These are phyloP conservation scores for Sporobolomyces phaffii DNA, from an alignment of 768 basidiomycete species.

Conservation along the genomic window DNA sequence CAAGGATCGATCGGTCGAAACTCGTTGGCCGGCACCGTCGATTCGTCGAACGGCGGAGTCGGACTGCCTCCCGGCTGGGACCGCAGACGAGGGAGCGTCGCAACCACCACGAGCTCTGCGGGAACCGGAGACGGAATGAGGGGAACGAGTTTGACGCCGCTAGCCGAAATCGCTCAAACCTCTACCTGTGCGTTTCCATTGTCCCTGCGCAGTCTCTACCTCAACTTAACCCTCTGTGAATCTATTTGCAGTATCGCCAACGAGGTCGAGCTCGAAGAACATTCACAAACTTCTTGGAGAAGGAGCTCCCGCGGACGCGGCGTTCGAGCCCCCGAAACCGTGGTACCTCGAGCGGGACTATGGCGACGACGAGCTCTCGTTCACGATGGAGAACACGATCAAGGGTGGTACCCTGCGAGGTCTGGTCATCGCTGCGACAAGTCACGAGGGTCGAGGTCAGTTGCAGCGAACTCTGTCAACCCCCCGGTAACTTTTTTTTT, in stretches of 20 bases:
- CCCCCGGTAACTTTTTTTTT: background rate
- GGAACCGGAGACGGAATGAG: background rate
- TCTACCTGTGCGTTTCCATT: background rate
- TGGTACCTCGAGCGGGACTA: slow-evolving; percentile 84
- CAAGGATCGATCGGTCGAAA: background rate
- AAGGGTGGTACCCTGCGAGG: slow-evolving; percentile 80
- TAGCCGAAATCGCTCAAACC: background rate
- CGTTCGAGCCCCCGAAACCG: slow-evolving; percentile 49
- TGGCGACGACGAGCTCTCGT: slow-evolving; percentile 68
- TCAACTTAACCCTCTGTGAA: too few species aligned
- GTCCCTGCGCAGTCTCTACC: background rate
- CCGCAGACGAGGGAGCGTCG: slow-evolving; percentile 16
- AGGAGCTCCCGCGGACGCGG: background rate
- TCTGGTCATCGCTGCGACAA: slow-evolving; percentile 80
- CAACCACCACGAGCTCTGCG: slow-evolving; percentile 13
- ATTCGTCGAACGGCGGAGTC: background rate
- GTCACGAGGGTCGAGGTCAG: slow-evolving; percentile 79
- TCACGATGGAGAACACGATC: slow-evolving; percentile 76
- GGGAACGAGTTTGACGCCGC: background rate
- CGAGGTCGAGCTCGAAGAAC: slow-evolving; percentile 48
- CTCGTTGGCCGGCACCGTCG: background rate
- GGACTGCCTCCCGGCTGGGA: slow-evolving; percentile 30
- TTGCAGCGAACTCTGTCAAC: slow-evolving; percentile 8
- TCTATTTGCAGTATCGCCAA: slow-evolving; percentile 14
- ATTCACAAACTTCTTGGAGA: slow-evolving; percentile 65